phyloP scores from a whole-genome alignment of 108 stramenopile genomes.

The Stephanodiscus triporus region DNA sequence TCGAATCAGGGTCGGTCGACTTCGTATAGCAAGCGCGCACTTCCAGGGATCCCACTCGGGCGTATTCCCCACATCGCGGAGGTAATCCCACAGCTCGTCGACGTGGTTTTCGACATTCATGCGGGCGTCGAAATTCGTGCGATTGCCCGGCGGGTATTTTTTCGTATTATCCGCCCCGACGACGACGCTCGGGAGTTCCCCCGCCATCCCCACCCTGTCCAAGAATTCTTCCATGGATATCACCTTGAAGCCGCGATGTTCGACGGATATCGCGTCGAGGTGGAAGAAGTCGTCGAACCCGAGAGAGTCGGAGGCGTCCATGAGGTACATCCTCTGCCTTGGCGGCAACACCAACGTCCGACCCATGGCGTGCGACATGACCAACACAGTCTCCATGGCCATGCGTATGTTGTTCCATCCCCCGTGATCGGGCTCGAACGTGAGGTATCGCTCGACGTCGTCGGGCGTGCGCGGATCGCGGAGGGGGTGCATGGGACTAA shows the following conservation, averaged over 20 bases:
- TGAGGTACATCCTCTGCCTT: constrained; percentile 79
- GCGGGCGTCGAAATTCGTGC: too few species aligned
- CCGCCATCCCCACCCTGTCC: constrained; percentile 53
- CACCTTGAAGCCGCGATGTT: constrained; percentile 63
- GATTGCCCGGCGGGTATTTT: constrained; percentile 69
- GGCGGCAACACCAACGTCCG: constrained; percentile 93
- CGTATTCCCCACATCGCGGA: constrained; percentile 44
- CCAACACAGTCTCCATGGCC: constrained; percentile 83
- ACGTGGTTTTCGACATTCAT: constrained; percentile 25
- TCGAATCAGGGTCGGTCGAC: constrained; percentile 30
- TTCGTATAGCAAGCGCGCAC: constrained; percentile 53
- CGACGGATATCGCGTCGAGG: constrained; percentile 59
- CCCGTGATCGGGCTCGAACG: constrained; percentile 88
- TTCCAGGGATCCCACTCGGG: constrained; percentile 55
- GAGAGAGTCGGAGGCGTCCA: constrained; percentile 60
- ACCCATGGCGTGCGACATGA: constrained; percentile 87
- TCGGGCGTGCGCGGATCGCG: constrained; percentile 24
- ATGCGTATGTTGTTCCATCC: constrained; percentile 53
- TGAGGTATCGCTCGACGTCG: constrained; percentile 62
- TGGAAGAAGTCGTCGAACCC: constrained; percentile 82
- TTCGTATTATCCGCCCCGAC: too few species aligned
- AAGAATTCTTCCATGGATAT: constrained; percentile 85
- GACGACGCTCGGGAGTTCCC: too few species aligned
- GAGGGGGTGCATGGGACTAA: constrained; percentile 54
- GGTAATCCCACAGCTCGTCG: constrained; percentile 43